Evolutionary conservation across 225 moss, liverwort and hornwort genomes (phyloP), one percentile per base, ranked within the genome.

Genomic region (Anthoceros angustus): DNA sequence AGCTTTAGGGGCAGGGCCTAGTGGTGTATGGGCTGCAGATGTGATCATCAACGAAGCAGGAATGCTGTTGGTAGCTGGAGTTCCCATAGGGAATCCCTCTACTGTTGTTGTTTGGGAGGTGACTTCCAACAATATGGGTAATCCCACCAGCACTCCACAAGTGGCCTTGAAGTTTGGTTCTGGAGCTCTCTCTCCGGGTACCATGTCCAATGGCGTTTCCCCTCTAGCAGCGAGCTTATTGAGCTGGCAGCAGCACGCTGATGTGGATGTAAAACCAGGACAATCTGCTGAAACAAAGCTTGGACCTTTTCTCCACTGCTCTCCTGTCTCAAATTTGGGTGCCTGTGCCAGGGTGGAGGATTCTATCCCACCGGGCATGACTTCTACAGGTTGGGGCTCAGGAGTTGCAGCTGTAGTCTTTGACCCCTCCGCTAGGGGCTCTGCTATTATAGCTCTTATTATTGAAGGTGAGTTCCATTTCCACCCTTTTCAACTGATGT

Each of bases 51-150:
- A 80, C 63, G 89, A 89, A 20, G 69, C 77, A 32, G 98, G 92
- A 15, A 81, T 80, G 43, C 80, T 98, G 64, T 79, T 89, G 76
- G 83, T 98, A 50, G 98, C 87, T 24, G 98, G 85, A 62, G 84
- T 83, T 68, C 98, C 98, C 66, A 79, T 98, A 72, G 98, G 92
- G 69, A 92, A 87, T 61, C 92, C 92, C 11, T 92, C 98, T 2
- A 92, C 98, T 39, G 86, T 92, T 23, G 92, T 98, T 66, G 86
- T 98, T 39, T 98, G 98, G 98, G 98, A 98, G 74, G 82, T 98
- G 67, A 84, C 82, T 70, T 76, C 95, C 2, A 87, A 85, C 85
- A 81, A 75, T 43, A 55, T 78, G 42, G 87, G 72, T 71, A 64
- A 78, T 10, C 72, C 82, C 64, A 76, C 82, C 65, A 82, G 74